These are phyloP conservation scores for Clonostachys rhizophaga DNA, from an alignment of 2,329 filamentous ascomycete species.

Conservation along the genomic window DNA sequence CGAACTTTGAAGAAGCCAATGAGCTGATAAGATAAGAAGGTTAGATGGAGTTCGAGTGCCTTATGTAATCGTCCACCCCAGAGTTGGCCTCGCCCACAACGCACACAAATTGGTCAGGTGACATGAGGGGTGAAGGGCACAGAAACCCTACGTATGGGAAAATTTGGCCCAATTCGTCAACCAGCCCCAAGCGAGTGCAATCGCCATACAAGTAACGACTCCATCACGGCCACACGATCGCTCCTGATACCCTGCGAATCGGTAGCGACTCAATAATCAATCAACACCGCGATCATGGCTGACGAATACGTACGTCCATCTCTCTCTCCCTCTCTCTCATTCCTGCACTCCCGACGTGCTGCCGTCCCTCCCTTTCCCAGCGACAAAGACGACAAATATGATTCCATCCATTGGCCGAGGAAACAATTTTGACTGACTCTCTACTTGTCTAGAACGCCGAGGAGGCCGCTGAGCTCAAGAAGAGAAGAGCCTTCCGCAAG, in stretches of 20 bases:
- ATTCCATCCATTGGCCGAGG: background rate
- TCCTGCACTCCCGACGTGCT: background rate
- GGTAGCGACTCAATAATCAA: slow-evolving; percentile 37
- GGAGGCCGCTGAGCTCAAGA: slow-evolving; percentile 99
- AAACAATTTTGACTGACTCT: slow-evolving; percentile 18
- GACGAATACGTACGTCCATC: slow-evolving; percentile 78
- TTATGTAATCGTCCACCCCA: too few relatives aligned
- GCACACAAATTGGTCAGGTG: slow-evolving; percentile 16
- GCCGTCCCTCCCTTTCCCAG: background rate
- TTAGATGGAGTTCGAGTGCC: too few relatives aligned
- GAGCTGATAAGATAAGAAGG: too few relatives aligned
- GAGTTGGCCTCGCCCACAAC: too few relatives aligned
- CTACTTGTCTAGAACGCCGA: slow-evolving; percentile 71
- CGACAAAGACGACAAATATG: background rate
- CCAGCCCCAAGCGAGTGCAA: slow-evolving; percentile 3
- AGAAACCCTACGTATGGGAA: slow-evolving; percentile 31
- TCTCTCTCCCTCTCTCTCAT: slow-evolving; percentile 15
- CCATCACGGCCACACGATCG: slow-evolving; percentile 21
- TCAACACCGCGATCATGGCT: slow-evolving; percentile 65
- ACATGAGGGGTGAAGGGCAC: slow-evolving; percentile 28
- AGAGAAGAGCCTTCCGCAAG: slow-evolving; percentile 99
- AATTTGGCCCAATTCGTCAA: slow-evolving; percentile 21
- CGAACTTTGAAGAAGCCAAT: too few relatives aligned
- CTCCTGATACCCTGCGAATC: slow-evolving; percentile 12
- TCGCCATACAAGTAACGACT: slow-evolving; percentile 20